Base-by-base conservation (phyloP, 805 yeast genomes). In the Lipomyces yamadae region DNA sequence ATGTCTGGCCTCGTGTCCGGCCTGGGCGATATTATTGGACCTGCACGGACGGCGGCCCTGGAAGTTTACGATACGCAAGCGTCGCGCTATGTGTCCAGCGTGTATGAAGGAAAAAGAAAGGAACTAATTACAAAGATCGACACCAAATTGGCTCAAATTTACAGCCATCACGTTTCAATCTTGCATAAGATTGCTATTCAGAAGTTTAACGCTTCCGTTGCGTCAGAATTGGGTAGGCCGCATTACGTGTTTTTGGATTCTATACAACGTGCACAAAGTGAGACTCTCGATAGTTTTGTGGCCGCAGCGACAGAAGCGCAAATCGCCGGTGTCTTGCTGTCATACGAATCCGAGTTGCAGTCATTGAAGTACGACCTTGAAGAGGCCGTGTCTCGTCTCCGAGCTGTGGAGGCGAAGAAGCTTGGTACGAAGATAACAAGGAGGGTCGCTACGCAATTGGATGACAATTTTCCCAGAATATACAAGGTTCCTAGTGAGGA, bases 11-110 rank as follows among this genome's bases (percentile, higher is more conserved):
- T 75, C 35, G 73, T 73, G 10, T 69, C 66, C 0, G 72, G 73
- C 8, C 73, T 88, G 30, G 87, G 88, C 0, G 70, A 74, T 3
- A 70, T 75, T 0, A 76, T 90, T 70, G 74, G 74, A 7, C 76
- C 76, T 13, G 78, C 90, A 50, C 81, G 86, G 56, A 70, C 78
- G 1, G 76, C 78, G 2, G 82, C 87, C 1, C 72, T 92, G 13
- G 79, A 77, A 0, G 75, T 78, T 11, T 94, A 86, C 76, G 96
- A 92, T 74, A 73, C 80, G 3, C 82, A 83, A 65, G 99, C 98
- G 1, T 83, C 95, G 1, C 86, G 92, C 64, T 95, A 95, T 75
- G 83, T 86, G 61, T 77, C 80, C 50, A 66, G 83, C 1, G 96
- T 93, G 1, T 95, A 90, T 76, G 74, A 81, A 54, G 88, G 87